These are phyloP conservation scores for Podaxis sp. DNA, from an alignment of 768 basidiomycete species.

Conservation along the genomic window DNA sequence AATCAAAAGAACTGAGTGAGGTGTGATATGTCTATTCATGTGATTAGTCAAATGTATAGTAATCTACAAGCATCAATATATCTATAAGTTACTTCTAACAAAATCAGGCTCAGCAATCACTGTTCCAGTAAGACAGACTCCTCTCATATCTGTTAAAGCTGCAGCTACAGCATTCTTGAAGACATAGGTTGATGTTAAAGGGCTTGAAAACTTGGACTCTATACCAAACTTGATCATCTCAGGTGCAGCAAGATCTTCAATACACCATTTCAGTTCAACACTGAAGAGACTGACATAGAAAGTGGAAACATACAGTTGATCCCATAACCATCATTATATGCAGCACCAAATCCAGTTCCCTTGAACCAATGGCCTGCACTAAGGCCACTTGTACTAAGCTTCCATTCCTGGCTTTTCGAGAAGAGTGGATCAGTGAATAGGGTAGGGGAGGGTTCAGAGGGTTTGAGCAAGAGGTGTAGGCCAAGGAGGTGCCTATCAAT, in stretches of 20 bases:
- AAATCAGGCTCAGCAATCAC: constrained; percentile 17
- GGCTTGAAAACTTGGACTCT: constrained; percentile 79
- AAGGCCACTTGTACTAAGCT: constrained; percentile 85
- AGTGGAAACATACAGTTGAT: constrained; percentile 73
- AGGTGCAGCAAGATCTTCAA: constrained; percentile 75
- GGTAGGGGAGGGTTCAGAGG: constrained; percentile 52
- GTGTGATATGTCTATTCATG: not conserved
- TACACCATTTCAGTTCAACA: not conserved
- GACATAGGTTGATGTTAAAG: constrained; percentile 63
- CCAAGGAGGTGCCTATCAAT: constrained; percentile 93
- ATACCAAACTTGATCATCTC: constrained; percentile 87
- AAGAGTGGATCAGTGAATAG: constrained; percentile 82
- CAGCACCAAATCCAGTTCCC: constrained; percentile 89
- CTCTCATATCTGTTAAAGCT: constrained; percentile 69
- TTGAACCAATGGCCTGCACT: constrained; percentile 84
- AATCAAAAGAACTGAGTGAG: not conserved
- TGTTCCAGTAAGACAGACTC: constrained; percentile 39
- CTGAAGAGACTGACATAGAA: not conserved
- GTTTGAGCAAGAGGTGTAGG: constrained; percentile 61
- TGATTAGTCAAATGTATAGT: not conserved
- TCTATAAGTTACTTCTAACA: constrained; percentile 30
- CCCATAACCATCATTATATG: constrained; percentile 86
- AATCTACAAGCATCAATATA: not conserved
- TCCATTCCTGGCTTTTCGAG: constrained; percentile 76
- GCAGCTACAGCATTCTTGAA: constrained; percentile 64